phyloP scores from a whole-genome alignment of 306 rosid genomes.

The Arachis hypogaea region DNA sequence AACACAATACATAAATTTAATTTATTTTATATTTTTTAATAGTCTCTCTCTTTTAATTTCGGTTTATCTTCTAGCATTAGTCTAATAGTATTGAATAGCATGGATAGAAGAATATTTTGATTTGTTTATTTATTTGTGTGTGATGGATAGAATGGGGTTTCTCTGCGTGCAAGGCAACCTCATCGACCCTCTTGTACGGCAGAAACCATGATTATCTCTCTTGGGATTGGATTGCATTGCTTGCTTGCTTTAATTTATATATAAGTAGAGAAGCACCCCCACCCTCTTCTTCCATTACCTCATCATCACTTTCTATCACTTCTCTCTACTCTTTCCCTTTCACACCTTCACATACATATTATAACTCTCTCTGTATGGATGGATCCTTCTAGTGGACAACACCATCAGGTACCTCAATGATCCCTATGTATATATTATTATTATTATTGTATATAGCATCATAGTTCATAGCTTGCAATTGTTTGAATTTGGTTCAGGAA shows the following conservation, averaged over 20 bases:
- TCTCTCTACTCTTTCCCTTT: neutral
- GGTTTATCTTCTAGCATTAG: too few relatives aligned
- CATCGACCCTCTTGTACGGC: slow-evolving; percentile 43
- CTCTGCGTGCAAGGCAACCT: slow-evolving; percentile 61
- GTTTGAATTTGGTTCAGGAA: slow-evolving; percentile 53
- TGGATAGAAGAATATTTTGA: too few relatives aligned
- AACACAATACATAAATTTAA: too few relatives aligned
- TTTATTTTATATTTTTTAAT: too few relatives aligned
- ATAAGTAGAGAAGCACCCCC: slow-evolving; percentile 19
- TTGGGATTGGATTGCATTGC: slow-evolving; percentile 45
- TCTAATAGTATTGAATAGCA: too few relatives aligned
- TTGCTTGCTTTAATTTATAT: slow-evolving; percentile 50
- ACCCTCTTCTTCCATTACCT: slow-evolving; percentile 35
- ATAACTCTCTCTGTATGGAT: slow-evolving; percentile 46
- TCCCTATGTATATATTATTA: too few relatives aligned
- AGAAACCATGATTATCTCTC: slow-evolving; percentile 35
- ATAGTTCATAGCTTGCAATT: too few relatives aligned
- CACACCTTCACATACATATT: neutral
- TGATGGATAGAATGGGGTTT: slow-evolving; percentile 29
- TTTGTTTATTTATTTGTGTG: too few relatives aligned
- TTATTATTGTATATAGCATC: too few relatives aligned
- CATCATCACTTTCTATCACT: slow-evolving; percentile 36
- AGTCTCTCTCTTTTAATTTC: too few relatives aligned
- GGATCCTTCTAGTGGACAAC: slow-evolving; percentile 69
- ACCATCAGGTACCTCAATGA: slow-evolving; percentile 51